Conservation (phyloP, 148 eudicot species). For the Oxyria digyna region DNA sequence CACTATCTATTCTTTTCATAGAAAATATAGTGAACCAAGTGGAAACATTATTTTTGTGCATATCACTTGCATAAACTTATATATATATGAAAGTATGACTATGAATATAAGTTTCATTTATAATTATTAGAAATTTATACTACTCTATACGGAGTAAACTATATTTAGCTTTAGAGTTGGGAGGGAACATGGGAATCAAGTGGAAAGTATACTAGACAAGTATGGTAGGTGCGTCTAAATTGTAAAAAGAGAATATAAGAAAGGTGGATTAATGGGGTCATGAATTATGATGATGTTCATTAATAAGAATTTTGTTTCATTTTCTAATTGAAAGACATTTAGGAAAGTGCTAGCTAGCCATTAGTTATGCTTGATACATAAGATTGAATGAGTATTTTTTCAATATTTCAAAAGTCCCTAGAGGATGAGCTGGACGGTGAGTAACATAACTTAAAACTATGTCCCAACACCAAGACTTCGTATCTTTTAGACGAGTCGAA, state of each 20-base stretch:
- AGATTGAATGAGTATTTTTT: no score
- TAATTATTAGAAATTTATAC: not conserved
- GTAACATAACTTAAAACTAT: no score
- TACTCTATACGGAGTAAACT: not conserved
- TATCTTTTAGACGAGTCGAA: no score
- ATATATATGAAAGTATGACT: no score
- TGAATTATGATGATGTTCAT: no score
- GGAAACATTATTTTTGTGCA: not conserved
- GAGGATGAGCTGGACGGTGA: no score
- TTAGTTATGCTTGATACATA: no score
- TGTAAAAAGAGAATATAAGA: not conserved
- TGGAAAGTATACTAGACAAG: not conserved
- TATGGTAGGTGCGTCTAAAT: not conserved
- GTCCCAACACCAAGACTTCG: no score
- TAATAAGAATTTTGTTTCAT: no score
- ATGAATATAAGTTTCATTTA: not conserved
- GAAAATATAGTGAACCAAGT: not conserved
- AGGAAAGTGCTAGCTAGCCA: no score
- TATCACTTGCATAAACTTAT: not conserved
- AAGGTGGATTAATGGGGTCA: not conserved
- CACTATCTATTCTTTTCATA: not conserved
- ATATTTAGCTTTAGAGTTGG: not conserved
- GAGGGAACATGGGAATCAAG: not conserved
- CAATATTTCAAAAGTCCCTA: no score
- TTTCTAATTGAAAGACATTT: no score